Percentiles rank a stretch among this genome's conserved stretches.
Evolutionary conservation across 208 protist species (phyloP).

Genomic region (Wallacemonas sp.): DNA sequence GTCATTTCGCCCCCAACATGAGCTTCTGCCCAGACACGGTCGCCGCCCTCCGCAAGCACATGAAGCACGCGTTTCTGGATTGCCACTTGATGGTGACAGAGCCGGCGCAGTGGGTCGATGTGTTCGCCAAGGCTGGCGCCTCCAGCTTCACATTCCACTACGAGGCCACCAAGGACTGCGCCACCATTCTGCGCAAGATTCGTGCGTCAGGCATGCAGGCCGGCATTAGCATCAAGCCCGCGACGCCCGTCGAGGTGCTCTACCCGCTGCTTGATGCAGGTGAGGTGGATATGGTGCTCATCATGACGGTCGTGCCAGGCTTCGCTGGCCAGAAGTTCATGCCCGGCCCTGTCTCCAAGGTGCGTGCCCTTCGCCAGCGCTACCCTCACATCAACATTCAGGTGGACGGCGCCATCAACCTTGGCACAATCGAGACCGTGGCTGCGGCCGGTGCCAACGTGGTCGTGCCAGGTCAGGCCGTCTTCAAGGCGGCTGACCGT

Average conservation of each 20-base stretch:
- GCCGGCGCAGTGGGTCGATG: conserved; percentile 88
- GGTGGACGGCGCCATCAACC: conserved; percentile 98
- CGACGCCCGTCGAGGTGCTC: conserved; percentile 73
- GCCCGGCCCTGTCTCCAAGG: conserved; percentile 96
- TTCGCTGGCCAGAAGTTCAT: conserved; percentile 99
- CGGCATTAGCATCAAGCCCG: conserved; percentile 96
- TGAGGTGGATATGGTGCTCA: conserved; percentile 96
- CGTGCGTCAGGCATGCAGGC: conserved; percentile 82
- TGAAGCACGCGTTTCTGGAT: conserved; percentile 91
- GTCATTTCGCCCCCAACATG: conserved; percentile 98
- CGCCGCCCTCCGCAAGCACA: conserved; percentile 80
- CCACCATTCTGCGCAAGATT: conserved; percentile 63
- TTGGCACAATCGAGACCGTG: conserved; percentile 91
- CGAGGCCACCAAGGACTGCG: conserved; percentile 81
- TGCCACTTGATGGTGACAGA: conserved; percentile 97
- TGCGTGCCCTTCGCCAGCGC: conserved; percentile 76
- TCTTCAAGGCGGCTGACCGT: conserved; percentile 89
- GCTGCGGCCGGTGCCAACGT: conserved; percentile 98
- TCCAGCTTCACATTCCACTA: conserved; percentile 95
- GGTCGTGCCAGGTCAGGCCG: conserved; percentile 97
- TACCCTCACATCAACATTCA: conserved; percentile 96
- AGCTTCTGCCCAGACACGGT: conserved; percentile 95
- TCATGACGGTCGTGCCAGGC: conserved; percentile 99
- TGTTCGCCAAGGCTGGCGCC: conserved; percentile 89
- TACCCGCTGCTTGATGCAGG: conserved; percentile 61